phyloP scores from a whole-genome alignment of 257 asterid genomes.

The Penstemon barbatus region DNA sequence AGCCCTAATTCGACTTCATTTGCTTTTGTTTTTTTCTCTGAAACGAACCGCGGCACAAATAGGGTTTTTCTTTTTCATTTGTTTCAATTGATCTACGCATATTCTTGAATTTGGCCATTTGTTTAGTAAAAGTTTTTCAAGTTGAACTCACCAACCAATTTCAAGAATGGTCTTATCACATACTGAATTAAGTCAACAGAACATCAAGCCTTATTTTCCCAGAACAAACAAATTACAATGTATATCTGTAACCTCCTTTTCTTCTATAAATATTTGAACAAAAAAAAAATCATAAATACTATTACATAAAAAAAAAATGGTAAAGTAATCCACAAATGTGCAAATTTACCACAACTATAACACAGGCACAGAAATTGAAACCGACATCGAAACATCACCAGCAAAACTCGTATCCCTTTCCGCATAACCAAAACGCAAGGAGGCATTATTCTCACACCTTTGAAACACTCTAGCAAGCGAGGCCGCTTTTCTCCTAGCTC shows the following conservation, averaged over 20 bases:
- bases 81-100: too few relatives aligned
- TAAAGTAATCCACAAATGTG: conserved; percentile 29
- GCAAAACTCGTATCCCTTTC: conserved; percentile 59
- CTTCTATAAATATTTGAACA: conserved; percentile 38
- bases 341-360: conserved; percentile 41
- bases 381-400: conserved; percentile 55
- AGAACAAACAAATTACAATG: conserved; percentile 20
- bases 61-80: too few relatives aligned
- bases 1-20: too few relatives aligned
- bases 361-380: conserved; percentile 80
- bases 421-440: conserved; percentile 56
- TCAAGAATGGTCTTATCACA: too few relatives aligned
- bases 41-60: too few relatives aligned
- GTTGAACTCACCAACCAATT: too few relatives aligned
- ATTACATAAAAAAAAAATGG: conserved; percentile 36
- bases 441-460: conserved; percentile 53
- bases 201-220: too few relatives aligned
- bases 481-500: conserved; percentile 92
- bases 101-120: too few relatives aligned
- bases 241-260: conserved; percentile 34
- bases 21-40: too few relatives aligned
- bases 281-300: conserved; percentile 31
- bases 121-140: too few relatives aligned
- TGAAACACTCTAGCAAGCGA: conserved; percentile 87
- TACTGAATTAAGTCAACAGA: too few relatives aligned